Percentiles rank a stretch among this genome's conserved stretches.
Conservation (phyloP, 1,284 basidiomycete genomes). For the Paramarasmius palmivorus region DNA sequence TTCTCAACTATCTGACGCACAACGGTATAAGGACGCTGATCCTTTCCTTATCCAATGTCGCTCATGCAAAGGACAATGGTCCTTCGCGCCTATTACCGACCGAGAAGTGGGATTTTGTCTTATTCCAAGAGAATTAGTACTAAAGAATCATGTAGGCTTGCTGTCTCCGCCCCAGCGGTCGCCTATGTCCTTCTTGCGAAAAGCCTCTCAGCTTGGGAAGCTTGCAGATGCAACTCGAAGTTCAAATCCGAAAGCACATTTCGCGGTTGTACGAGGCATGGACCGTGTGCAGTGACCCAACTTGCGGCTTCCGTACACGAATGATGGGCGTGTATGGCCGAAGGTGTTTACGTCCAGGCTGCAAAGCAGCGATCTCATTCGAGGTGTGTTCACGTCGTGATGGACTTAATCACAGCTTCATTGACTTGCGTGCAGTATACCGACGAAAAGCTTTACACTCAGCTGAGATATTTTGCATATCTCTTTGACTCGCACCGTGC, state of each 20-base stretch:
- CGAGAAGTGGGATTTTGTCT: conserved; percentile 47
- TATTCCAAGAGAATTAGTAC: background rate
- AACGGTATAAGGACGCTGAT: conserved; percentile 79
- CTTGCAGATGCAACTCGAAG: conserved; percentile 83
- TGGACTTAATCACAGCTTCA: background rate
- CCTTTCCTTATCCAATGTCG: conserved; percentile 77
- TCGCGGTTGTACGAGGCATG: conserved; percentile 87
- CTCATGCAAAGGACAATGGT: conserved; percentile 61
- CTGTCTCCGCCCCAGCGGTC: conserved; percentile 52
- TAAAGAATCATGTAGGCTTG: conserved; percentile 32
- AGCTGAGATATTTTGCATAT: conserved; percentile 79
- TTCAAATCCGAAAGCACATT: conserved; percentile 80
- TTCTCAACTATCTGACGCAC: conserved; percentile 86
- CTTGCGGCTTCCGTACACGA: conserved; percentile 83
- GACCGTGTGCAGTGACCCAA: conserved; percentile 86
- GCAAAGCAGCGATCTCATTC: conserved; percentile 68
- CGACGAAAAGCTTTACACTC: conserved; percentile 83
- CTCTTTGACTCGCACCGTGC: conserved; percentile 79
- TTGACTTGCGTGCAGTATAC: conserved; percentile 60
- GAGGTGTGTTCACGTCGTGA: conserved; percentile 55
- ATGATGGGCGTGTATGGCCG: conserved; percentile 92
- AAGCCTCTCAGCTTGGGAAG: conserved; percentile 56
- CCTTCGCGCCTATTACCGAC: conserved; percentile 69
- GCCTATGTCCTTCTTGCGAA: conserved; percentile 60
- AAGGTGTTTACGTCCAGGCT: conserved; percentile 70